These are phyloP conservation scores for Coleophoma eucalyptorum DNA, from an alignment of 2,329 filamentous ascomycete species.

Conservation along the genomic window DNA sequence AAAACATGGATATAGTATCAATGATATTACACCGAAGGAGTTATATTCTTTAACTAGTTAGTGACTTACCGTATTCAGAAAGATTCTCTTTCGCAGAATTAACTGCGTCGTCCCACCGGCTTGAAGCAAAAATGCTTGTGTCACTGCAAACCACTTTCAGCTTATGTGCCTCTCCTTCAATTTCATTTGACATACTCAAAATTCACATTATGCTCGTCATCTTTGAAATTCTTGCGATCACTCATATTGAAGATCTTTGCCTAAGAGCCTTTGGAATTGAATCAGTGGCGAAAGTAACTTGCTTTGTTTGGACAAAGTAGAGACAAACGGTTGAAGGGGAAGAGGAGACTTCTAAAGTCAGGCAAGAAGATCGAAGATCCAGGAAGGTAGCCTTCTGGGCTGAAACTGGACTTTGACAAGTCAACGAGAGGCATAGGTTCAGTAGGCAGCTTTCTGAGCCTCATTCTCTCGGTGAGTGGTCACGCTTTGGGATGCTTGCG, in stretches of 20 bases:
- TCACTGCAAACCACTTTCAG: conserved; percentile 6
- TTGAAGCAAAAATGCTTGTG: conserved; percentile 7
- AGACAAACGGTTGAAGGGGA: background rate
- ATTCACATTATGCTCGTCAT: conserved; percentile 14
- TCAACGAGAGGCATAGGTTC: background rate
- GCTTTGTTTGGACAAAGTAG: background rate
- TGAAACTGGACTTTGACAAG: background rate
- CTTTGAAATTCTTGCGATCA: background rate
- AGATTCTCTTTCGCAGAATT: conserved; percentile 3
- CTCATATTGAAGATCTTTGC: conserved; percentile 1
- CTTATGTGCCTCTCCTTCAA: background rate
- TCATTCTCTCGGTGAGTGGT: no score
- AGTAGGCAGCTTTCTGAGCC: background rate
- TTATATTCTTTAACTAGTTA: background rate
- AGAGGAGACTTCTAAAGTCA: background rate
- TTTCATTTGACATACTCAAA: conserved; percentile 6
- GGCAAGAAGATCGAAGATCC: background rate
- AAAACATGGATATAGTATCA: background rate
- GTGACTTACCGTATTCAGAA: conserved; percentile 6
- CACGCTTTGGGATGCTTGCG: no score
- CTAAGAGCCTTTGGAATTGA: background rate
- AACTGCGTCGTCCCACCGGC: conserved; percentile 10
- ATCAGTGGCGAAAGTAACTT: background rate
- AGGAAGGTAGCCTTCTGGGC: background rate
- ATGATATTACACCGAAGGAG: background rate